Base-by-base conservation (phyloP, 75 land plant genomes). In the Pinus taeda region DNA sequence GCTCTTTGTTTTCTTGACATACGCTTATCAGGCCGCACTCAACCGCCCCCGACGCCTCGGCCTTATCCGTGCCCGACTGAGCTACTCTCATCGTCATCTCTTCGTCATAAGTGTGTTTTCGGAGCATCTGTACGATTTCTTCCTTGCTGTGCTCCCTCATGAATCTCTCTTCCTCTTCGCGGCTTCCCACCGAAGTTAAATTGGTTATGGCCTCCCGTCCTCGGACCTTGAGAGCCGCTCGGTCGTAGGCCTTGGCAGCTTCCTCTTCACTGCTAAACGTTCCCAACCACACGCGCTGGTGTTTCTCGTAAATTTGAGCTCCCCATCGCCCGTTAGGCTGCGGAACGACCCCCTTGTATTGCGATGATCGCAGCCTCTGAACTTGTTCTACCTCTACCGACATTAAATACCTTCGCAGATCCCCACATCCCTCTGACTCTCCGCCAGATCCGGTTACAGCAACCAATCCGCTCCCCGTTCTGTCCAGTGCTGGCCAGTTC, bases 271-370 rank as follows among this genome's bases (percentile, higher is more conserved):
- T 85, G 76, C 85, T 86, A 91, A 90, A 92, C 14, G 97, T 94
- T 21, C 97, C 97, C 17, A 94, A 77, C 95, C 95, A 94, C 8
- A 94, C 88, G 1, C 97, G 81, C 65, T 90, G 94, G 81, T 94
- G 93, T 79, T 90, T 92, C 83, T 94, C 97, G 81, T 94, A 94
- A 71, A 94, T 92, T 75, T 94, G 97, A 0, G 97, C 97, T 0
- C 95, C 97, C 95, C 97, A 94, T 13, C 95, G 81, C 6, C 97
- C 95, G 64, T 94, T 94, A 12, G 97, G 95, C 77, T 94, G 97
- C 1, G 95, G 95, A 15, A 94, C 95, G 42, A 94, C 97, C 3
- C 97, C 97, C 60, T 93, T 93, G 83, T 82, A 94, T 71, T 85
- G 82, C 0, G 97, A 88, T 1, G 97, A 94, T 18, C 88, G 90